Percentiles rank a stretch among this genome's conserved stretches.
phyloP scores from a whole-genome alignment of 2,329 filamentous ascomycete species.

The Calycina herbarum region DNA sequence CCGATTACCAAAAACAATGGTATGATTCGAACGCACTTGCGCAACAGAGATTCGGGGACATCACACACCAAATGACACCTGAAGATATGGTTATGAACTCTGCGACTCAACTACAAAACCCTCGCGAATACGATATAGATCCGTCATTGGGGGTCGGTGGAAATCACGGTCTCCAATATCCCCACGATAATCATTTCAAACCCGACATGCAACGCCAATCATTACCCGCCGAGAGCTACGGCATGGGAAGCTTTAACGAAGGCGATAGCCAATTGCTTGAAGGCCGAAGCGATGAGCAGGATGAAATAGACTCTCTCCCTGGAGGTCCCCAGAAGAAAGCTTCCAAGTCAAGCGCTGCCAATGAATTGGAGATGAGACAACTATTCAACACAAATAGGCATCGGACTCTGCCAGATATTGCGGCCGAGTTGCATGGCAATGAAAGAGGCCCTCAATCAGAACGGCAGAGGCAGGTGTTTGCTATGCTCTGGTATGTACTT shows the following conservation, averaged over 20 bases:
- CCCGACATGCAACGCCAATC: constrained; percentile 47
- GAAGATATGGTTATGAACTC: constrained; percentile 62
- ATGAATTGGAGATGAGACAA: constrained; percentile 78
- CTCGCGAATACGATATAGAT: constrained; percentile 51
- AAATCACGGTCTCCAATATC: constrained; percentile 45
- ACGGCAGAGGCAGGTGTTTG: constrained; percentile 81
- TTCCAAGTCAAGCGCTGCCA: constrained; percentile 72
- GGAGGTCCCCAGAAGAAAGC: constrained; percentile 53
- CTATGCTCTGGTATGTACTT: constrained; percentile 75
- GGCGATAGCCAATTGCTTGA: constrained; percentile 61
- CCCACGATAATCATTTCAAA: constrained; percentile 43
- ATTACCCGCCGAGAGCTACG: constrained; percentile 55
- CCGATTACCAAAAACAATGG: constrained; percentile 37
- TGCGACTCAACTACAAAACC: constrained; percentile 54
- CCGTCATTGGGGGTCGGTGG: constrained; percentile 50
- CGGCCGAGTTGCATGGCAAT: constrained; percentile 73
- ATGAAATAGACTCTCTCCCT: constrained; percentile 55
- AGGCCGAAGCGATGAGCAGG: constrained; percentile 53
- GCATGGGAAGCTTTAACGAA: constrained; percentile 53
- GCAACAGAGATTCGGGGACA: constrained; percentile 33
- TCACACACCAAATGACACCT: constrained; percentile 47
- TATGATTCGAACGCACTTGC: constrained; percentile 34
- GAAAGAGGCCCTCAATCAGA: constrained; percentile 80
- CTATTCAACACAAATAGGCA: constrained; percentile 69
- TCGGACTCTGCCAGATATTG: constrained; percentile 69